Base-by-base conservation (phyloP, 352 stramenopile species). In the Globisporangium abappressorium region DNA sequence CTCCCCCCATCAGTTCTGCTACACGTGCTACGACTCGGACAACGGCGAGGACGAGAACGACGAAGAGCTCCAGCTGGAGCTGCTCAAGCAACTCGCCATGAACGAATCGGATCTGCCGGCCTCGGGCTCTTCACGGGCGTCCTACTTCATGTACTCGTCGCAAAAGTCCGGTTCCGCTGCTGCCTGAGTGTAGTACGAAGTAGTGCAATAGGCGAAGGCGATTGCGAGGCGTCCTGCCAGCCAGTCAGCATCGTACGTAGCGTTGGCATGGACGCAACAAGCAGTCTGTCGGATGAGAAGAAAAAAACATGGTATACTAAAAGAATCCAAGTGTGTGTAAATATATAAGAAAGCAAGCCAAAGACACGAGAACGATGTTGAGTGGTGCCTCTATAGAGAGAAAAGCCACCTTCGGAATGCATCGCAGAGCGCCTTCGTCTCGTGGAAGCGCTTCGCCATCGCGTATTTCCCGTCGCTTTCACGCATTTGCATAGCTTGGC, bases 381-480 rank as follows among this genome's bases (percentile, higher is more conserved):
- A 46, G 38, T 47, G 22, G 14, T 24, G 54, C 11, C 12, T 18
- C 30, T 15, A 36, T 30, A 4, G 46, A 26, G 14, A 26, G 36
- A 15, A 11, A 4, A 84, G 51, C 76, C 74, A 84, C 0, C 49
- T 43, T 0, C 64, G 63, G 43, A 81, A 67, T 5, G 65, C 59
- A 1, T 28, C 20, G 2, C 55, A 66, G 9, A 79, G 54, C n/a
- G 75, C 43, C 49, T 74, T 78, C 5, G 66, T 38, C 18, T 75
- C 70, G n/a, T 81, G 57, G 28, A 80, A 89, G 30, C 70, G 69
- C 60, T 89, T 86, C 3, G 75, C 78, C 38, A 79, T 64, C 1
- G 68, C 78, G 64, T 78, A 89, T 61, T 87, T 87, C 20, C 78
- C 78, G 46, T 87, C 78, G 6, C 24, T 64, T 20, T 73, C 55